Conservation (phyloP, 2,329 filamentous ascomycete genomes). For the Coniella lustricola region DNA sequence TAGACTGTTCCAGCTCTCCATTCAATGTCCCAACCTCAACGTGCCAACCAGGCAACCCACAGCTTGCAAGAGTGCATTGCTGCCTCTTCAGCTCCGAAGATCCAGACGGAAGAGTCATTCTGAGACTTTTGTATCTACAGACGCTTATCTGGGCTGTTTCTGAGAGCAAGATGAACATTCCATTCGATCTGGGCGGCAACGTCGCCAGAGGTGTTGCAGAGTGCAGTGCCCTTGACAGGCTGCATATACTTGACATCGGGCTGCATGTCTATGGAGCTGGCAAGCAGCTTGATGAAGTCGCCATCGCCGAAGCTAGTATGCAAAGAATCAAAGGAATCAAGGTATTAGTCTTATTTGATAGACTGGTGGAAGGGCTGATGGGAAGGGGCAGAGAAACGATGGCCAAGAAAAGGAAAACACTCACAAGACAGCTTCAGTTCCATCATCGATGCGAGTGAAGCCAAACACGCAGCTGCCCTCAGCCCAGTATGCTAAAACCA, state of each 20-base stretch:
- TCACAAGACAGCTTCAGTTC: constrained; percentile 2
- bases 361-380: too few species aligned
- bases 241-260: not conserved
- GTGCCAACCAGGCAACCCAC: too few species aligned
- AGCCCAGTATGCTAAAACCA: not conserved
- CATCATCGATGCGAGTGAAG: constrained; percentile 3
- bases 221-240: constrained; percentile 6
- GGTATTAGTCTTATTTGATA: too few species aligned
- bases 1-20: not conserved
- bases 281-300: constrained; percentile 2
- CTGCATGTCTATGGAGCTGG: not conserved
- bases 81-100: too few species aligned
- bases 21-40: too few species aligned
- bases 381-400: not conserved
- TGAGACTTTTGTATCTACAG: not conserved
- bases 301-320: constrained; percentile 1
- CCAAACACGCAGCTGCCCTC: constrained; percentile 9
- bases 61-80: too few species aligned
- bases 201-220: not conserved
- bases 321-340: not conserved
- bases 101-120: not conserved
- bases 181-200: constrained; percentile 3
- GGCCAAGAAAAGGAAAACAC: not conserved
- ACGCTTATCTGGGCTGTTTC: not conserved
- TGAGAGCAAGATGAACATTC: not conserved